Base-by-base conservation (phyloP, 495 filamentous ascomycete genomes). In the Lentithecium fluviatile region DNA sequence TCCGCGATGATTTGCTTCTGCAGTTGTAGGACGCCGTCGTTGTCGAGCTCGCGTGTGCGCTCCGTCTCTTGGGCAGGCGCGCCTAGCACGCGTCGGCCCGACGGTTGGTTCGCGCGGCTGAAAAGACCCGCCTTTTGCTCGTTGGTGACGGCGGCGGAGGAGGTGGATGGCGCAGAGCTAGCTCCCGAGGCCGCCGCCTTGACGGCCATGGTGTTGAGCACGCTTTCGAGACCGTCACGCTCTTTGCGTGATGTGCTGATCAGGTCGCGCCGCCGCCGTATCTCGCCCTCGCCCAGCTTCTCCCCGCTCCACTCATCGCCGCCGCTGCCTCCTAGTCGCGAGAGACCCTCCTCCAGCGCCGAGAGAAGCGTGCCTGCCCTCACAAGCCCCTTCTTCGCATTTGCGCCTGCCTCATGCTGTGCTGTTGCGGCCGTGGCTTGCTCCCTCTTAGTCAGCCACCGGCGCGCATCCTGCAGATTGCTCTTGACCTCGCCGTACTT, bases 1-100 rank as follows among this genome's bases (percentile, higher is more conserved):
- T 92, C 85, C 38, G 81, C 56, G 84, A 97, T 95, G 71, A 87
- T 82, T 72, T 93, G 84, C 59, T 81, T 76, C 72, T 97, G 91
- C 69, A 97, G 71, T 78, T 91, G 85, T 70, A 97, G 60, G 40
- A 99, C 88, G 0, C 92, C 94, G 29, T 83, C 75, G 68, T 99
- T 99, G 70, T 96, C 94, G 56, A 94, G 75, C 75, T 96, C 91
- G 38, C 93, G 76, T 45, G 94, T 97, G 57, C 81, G 79, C 58
- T 91, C 89, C 42, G 90, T 97, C 74, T 99, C 94, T 45, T 71
- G 71, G 21, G 85, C 68, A 11, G 85, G 84, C 1, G 77, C 85
- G 0, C 95, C 95, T 6, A 97, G 78, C 3, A 96, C 88, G 21
- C 92, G 72, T 5, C 90, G 83, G 6, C 82, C 69, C 4, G 70